A percentile compares a stretch with the other conserved stretches of the same genome.
Evolutionary conservation across 176 grass and related monocot species (phyloP).

Genomic region (Themeda triandra): DNA sequence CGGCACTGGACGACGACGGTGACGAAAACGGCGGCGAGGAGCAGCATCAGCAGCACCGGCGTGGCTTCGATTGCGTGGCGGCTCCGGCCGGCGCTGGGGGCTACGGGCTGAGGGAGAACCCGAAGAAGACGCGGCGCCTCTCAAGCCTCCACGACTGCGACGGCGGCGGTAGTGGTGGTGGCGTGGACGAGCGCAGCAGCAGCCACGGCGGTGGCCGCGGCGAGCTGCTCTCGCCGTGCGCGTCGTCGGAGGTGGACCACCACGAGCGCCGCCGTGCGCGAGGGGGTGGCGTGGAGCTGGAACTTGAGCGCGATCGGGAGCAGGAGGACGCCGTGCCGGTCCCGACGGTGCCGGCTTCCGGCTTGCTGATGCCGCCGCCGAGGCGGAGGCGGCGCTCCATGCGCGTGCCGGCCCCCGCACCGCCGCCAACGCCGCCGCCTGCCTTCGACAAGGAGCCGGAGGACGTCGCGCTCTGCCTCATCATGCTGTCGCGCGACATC

Average conservation of each 20-base stretch:
- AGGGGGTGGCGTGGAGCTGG: not conserved
- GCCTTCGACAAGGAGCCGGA: constrained; percentile 33
- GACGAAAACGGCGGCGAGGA: not conserved
- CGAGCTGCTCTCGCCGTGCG: constrained; percentile 19
- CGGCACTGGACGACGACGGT: not conserved
- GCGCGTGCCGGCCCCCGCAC: constrained; percentile 23
- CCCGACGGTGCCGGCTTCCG: not conserved
- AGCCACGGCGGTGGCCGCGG: constrained; percentile 1
- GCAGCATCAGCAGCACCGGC: not conserved
- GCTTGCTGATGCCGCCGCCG: constrained; percentile 16
- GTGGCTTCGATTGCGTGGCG: not conserved
- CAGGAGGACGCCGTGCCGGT: not conserved
- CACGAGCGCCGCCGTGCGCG: constrained; percentile 24
- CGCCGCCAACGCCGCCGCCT: not conserved
- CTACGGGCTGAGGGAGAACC: constrained; percentile 62
- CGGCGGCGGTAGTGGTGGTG: not conserved
- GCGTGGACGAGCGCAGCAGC: not conserved
- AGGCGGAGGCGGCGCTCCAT: constrained; percentile 36
- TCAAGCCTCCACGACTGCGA: constrained; percentile 17
- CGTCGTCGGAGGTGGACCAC: constrained; percentile 4
- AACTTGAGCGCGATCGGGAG: not conserved
- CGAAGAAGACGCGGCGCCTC: constrained; percentile 69
- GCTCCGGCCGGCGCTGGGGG: not conserved
- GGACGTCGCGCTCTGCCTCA: constrained; percentile 57
- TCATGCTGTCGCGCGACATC: constrained; percentile 57